Conservation (phyloP, 495 filamentous ascomycete species). For the Neurospora sp. region DNA sequence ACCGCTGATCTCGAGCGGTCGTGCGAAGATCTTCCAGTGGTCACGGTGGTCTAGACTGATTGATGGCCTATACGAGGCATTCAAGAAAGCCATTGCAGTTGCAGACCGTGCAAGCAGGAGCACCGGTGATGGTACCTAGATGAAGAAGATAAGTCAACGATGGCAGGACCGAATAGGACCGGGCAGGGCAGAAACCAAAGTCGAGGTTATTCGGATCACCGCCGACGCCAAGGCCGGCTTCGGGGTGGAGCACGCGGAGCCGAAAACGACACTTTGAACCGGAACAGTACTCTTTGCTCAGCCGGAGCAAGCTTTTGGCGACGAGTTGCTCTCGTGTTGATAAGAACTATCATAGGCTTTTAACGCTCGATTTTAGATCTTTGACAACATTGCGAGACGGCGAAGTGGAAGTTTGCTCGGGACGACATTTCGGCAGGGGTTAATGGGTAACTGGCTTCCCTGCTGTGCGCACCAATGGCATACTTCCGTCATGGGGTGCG, state of each 20-base stretch:
- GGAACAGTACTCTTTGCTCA: background rate
- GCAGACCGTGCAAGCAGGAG: background rate
- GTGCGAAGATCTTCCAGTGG: background rate
- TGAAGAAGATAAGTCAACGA: background rate
- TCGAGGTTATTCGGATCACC: background rate
- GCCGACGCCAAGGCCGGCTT: background rate
- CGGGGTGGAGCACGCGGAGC: background rate
- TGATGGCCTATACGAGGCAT: background rate
- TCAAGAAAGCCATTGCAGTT: background rate
- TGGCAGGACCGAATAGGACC: background rate
- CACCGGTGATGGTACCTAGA: background rate
- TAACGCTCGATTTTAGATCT: background rate
- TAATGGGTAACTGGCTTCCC: background rate
- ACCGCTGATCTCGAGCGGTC: background rate
- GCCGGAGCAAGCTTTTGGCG: background rate
- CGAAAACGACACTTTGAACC: background rate
- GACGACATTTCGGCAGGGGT: background rate
- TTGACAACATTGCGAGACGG: background rate
- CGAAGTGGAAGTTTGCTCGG: background rate
- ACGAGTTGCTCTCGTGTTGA: background rate
- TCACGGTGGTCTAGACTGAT: background rate
- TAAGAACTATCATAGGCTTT: background rate
- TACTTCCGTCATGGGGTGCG: background rate
- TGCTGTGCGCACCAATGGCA: background rate
- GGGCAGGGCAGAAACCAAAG: background rate